Evolutionary conservation across 768 basidiomycete species (phyloP).

Genomic region (Suillus alpinus): DNA sequence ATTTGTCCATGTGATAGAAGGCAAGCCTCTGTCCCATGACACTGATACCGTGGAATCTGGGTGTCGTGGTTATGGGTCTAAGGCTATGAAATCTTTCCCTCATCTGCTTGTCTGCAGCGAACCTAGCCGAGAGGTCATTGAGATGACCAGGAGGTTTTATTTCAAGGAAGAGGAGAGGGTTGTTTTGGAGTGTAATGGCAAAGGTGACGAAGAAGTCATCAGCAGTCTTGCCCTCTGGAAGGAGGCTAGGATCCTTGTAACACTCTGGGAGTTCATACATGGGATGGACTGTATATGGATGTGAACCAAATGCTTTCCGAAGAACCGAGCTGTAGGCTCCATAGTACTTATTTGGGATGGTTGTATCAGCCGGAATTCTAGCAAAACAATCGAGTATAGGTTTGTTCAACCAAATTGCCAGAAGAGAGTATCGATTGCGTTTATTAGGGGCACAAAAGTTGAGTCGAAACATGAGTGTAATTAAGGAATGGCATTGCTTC

Average conservation of each 20-base stretch:
- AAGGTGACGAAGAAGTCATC: not conserved
- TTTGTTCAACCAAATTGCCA: no score
- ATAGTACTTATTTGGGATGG: no score
- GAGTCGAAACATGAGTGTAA: no score
- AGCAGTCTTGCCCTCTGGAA: not conserved
- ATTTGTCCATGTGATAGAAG: not conserved
- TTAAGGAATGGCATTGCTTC: no score
- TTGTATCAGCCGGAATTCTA: no score
- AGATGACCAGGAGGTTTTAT: not conserved
- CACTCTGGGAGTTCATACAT: not conserved
- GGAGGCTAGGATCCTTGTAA: not conserved
- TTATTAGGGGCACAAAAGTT: no score
- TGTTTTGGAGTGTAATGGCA: not conserved
- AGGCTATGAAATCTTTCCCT: not conserved
- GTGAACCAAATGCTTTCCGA: no score
- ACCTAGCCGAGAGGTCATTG: not conserved
- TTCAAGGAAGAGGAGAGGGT: not conserved
- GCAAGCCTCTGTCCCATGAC: not conserved
- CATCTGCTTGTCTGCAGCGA: not conserved
- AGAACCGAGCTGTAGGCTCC: no score
- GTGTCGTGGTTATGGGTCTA: not conserved
- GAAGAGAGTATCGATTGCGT: no score
- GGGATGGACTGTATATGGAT: not conserved
- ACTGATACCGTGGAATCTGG: not conserved
- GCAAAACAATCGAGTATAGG: no score